Evolutionary conservation across 2,329 filamentous ascomycete genomes (phyloP), one percentile per base, ranked within the genome.

Genomic region (Cladosporium velox): DNA sequence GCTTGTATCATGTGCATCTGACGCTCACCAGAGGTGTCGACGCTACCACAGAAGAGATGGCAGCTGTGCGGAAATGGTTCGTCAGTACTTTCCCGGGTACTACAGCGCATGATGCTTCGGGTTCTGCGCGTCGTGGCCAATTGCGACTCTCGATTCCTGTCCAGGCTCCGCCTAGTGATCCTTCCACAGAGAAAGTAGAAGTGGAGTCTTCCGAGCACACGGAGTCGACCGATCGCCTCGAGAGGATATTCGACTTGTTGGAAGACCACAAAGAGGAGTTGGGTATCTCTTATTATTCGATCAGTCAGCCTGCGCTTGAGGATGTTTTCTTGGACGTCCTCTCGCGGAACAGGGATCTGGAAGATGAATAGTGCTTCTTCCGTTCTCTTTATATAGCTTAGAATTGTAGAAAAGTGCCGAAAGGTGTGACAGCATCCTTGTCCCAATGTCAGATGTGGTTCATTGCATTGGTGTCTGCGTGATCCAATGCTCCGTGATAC

Each of bases 281-380:
- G 49, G 90, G 90, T 0, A 84, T 96, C 52, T 89, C 91, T 74
- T 91, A 95, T 77, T 96, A 93, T 78, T 92, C 90, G 64, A 91
- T 96, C 69, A 90, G 87, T 65, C 91, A 91, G 28, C 93, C 92
- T 21, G 95, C 91, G 30, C 80, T 96, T 54, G 93, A 97, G 75
- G 91, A 96, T 78, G 92, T 96, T 0, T 97, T 97, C 77, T 78
- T 96, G 76, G 85, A 86, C 35, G 93, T 96, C 74, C 92, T 96
- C 10, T 88, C 89, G 1, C 85, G 87, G 76, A 90, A 94, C 76
- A 87, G 91, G 75, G 85, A 93, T 15, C 83, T 88, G 69, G 91
- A 94, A 75, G 92, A 93, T 15, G 60, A 63, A 1, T 63, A 54
- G 24, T 11, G 3, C 5, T 12, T 28, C 7, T 41, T 54, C 49